These are phyloP conservation scores for Trypanosoma avium DNA, from an alignment of 208 protist genomes.

Conservation along the genomic window DNA sequence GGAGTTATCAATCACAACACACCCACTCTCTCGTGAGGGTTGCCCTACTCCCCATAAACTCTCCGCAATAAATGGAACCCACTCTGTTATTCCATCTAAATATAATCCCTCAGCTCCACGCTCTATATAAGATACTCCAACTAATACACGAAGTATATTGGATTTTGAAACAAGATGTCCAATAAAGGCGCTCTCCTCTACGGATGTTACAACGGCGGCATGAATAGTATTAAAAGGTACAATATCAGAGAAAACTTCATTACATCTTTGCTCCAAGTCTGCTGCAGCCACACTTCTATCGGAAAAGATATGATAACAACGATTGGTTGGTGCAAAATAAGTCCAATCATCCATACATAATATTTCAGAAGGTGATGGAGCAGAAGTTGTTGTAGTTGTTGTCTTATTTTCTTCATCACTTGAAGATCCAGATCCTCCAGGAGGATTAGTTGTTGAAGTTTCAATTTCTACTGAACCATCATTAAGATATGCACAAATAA, in stretches of 20 bases:
- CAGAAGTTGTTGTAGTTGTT: constrained; percentile 24
- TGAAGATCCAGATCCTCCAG: not conserved
- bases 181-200: constrained; percentile 52
- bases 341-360: constrained; percentile 16
- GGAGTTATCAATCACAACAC: constrained; percentile 35
- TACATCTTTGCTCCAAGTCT: constrained; percentile 45
- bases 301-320: constrained; percentile 13
- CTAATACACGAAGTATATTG: constrained; percentile 26
- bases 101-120: constrained; percentile 44
- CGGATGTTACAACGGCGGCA: constrained; percentile 35
- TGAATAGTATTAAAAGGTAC: constrained; percentile 32
- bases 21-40: constrained; percentile 45
- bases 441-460: not conserved
- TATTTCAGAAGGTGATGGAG: constrained; percentile 1
- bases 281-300: constrained; percentile 32
- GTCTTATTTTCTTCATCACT: constrained; percentile 11
- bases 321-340: constrained; percentile 7
- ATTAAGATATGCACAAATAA: constrained; percentile 70
- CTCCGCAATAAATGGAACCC: constrained; percentile 31
- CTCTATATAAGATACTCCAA: constrained; percentile 55
- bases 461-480: constrained; percentile 44
- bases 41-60: constrained; percentile 46
- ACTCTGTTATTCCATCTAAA: constrained; percentile 37
- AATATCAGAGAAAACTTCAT: constrained; percentile 29
- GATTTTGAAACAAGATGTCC: constrained; percentile 31